Conservation (phyloP, 176 grass and related monocot species). For the Bothriochloa decipiens region DNA sequence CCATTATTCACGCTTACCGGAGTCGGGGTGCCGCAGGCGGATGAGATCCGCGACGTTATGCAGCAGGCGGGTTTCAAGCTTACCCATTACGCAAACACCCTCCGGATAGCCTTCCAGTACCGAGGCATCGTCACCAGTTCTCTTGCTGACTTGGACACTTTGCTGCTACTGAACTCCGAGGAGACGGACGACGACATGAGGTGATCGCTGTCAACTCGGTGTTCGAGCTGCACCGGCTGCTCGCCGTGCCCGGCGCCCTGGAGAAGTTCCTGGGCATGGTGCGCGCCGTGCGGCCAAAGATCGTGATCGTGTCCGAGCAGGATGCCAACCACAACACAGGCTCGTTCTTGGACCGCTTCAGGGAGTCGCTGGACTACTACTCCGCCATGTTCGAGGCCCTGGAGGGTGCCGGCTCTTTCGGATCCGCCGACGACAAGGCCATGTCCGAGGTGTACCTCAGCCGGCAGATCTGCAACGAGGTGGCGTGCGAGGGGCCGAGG, state of each 20-base stretch:
- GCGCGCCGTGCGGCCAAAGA: conserved; percentile 68
- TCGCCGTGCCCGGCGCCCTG: conserved; percentile 66
- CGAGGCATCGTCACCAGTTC: conserved; percentile 70
- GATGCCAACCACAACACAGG: conserved; percentile 88
- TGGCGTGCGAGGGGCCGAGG: conserved; percentile 90
- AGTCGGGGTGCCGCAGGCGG: conserved; percentile 77
- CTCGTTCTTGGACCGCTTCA: conserved; percentile 80
- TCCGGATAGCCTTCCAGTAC: conserved; percentile 85
- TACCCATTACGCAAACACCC: conserved; percentile 67
- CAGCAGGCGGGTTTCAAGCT: conserved; percentile 88
- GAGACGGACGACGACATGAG: conserved; percentile 49
- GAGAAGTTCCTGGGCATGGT: conserved; percentile 84
- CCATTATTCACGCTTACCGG: conserved; percentile 84
- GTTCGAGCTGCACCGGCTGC: conserved; percentile 79
- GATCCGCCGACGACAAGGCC: conserved; percentile 54
- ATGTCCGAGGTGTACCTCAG: conserved; percentile 95
- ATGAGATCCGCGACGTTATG: conserved; percentile 61
- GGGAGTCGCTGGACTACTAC: conserved; percentile 92
- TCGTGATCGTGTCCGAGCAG: conserved; percentile 86
- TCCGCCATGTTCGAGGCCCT: conserved; percentile 97
- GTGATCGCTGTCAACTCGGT: conserved; percentile 87
- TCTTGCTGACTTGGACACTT: conserved; percentile 84
- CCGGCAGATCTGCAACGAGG: conserved; percentile 94
- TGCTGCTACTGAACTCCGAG: conserved; percentile 57
- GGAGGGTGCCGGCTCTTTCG: conserved; percentile 53